Evolutionary conservation across 2,329 filamentous ascomycete genomes (phyloP).

Genomic region (Cladosporium sp.): DNA sequence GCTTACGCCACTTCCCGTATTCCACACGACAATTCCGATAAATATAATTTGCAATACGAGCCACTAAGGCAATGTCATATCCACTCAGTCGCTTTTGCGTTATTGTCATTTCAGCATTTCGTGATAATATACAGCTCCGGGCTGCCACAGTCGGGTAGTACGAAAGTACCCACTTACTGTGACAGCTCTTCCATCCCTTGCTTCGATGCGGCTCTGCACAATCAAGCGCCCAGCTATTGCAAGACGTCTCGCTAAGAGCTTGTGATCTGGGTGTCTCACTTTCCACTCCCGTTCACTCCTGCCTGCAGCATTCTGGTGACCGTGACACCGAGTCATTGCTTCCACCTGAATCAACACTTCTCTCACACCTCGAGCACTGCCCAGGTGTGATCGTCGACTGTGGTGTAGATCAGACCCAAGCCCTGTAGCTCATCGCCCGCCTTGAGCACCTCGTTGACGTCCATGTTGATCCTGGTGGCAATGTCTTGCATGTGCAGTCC

Average conservation of each 20-base stretch:
- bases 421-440: slow-evolving; percentile 80
- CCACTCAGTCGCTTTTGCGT: background rate
- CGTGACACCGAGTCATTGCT: background rate
- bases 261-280: background rate
- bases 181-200: slow-evolving; percentile 17
- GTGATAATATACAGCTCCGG: slow-evolving; percentile 11
- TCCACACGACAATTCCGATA: background rate
- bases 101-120: slow-evolving; percentile 13
- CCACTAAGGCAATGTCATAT: background rate
- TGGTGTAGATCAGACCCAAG: slow-evolving; percentile 79
- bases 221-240: background rate
- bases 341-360: background rate
- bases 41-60: background rate
- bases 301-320: background rate
- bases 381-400: slow-evolving; percentile 91
- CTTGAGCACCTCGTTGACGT: slow-evolving; percentile 67
- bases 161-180: background rate
- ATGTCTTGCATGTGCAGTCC: slow-evolving; percentile 81
- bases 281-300: background rate
- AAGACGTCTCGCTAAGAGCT: slow-evolving; percentile 5
- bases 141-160: background rate
- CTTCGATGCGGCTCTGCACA: slow-evolving; percentile 14
- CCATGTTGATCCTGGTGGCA: slow-evolving; percentile 63
- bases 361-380: slow-evolving; percentile 70
- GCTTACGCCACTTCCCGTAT: slow-evolving; percentile 9